These are phyloP conservation scores for Ascoidea tarda DNA, from an alignment of 805 yeast genomes.

Conservation along the genomic window DNA sequence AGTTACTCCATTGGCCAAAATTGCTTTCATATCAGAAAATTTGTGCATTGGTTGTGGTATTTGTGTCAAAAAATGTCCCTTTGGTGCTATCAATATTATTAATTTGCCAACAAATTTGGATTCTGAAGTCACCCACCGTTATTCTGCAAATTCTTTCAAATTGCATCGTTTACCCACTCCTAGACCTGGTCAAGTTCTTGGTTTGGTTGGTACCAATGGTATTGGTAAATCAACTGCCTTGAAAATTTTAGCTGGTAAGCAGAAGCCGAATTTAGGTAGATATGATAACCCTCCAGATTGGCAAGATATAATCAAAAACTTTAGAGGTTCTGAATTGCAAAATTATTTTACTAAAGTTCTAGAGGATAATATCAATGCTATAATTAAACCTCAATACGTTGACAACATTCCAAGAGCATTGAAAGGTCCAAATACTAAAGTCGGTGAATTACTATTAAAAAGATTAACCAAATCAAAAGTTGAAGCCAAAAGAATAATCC, in stretches of 20 bases:
- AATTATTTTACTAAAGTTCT: conserved; percentile 88
- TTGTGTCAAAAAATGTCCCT: conserved; percentile 97
- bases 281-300: conserved; percentile 96
- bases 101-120: conserved; percentile 94
- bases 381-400: conserved; percentile 96
- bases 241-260: conserved; percentile 93
- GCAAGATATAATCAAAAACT: conserved; percentile 82
- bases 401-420: conserved; percentile 96
- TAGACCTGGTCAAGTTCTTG: conserved; percentile 97
- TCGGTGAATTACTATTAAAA: conserved; percentile 68
- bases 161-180: conserved; percentile 96
- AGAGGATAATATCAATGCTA: conserved; percentile 92
- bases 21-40: conserved; percentile 88
- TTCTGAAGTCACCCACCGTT: conserved; percentile 86
- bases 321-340: conserved; percentile 96
- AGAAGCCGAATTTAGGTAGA: conserved; percentile 90
- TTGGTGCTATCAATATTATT: conserved; percentile 92
- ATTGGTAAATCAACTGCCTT: conserved; percentile 96
- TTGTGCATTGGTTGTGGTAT: conserved; percentile 99
- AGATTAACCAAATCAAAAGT: conserved; percentile 58
- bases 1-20: conserved; percentile 79
- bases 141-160: conserved; percentile 95
- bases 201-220: conserved; percentile 98
- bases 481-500: conserved; percentile 48
- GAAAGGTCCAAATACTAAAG: conserved; percentile 77